Base-by-base conservation (phyloP, 805 yeast species). In the Nakazawaea peltata region DNA sequence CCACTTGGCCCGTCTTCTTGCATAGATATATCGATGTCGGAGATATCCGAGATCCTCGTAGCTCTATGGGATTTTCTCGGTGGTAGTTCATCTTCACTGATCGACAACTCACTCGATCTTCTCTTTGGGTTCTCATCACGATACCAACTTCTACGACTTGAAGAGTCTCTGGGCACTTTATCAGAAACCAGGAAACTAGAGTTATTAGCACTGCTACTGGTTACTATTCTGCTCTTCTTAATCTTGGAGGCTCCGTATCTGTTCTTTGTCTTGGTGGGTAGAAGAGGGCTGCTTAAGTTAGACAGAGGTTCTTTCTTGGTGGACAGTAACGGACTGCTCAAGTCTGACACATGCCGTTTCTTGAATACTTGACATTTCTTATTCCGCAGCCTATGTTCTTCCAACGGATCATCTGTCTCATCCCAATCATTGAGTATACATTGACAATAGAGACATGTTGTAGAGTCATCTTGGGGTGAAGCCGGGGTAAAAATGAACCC, bases 391-490 rank as follows among this genome's bases (percentile, higher is more conserved):
- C 48, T 42, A 48, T 82, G 92, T 43, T 77, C 86, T 12, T 44
- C 60, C 7, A 66, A 40, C 0, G 88, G 90, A 39, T 70, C 74
- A 53, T 84, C 92, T 2, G 59, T 65, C 1, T 55, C 50, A 39
- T 71, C 82, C 94, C 94, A 83, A 3, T 86, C 87, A 35, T 81
- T 81, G 12, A 73, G 56, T 1, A 79, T 68, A 14, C 69, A 57
- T 9, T 71, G 72, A 53, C 94, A 83, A 48, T 73, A 74, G 43
- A 71, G 61, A 50, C 94, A 83, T 2, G 71, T 59, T 1, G 75
- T 74, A 19, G 70, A 63, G 49, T 77, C 81, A 34, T 69, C 75
- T 12, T 53, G 52, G n/a, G 49, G 48, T 3, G 61, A 56, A 19
- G 51, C 42, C 2, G 85, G 81, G 9, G 64, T 57, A 48, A 69